Evolutionary conservation across 1,284 basidiomycete genomes (phyloP).

Genomic region (Coniferiporia weirii): DNA sequence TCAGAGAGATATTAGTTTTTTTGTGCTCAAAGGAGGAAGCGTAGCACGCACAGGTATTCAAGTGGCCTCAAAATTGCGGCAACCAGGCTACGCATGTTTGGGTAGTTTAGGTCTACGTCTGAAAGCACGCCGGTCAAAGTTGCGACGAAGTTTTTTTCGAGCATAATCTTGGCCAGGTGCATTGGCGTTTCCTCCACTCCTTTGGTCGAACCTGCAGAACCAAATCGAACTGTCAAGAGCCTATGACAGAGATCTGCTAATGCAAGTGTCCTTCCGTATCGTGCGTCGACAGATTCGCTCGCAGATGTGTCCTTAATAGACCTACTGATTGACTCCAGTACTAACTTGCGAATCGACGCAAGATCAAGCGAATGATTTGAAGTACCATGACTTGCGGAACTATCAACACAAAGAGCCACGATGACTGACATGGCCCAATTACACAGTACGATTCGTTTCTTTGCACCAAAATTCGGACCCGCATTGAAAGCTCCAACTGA

Average conservation of each 20-base stretch:
- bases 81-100: conserved; percentile 82
- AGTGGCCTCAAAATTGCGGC: conserved; percentile 85
- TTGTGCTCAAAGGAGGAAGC: background rate
- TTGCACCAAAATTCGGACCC: conserved; percentile 47
- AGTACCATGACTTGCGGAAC: conserved; percentile 54
- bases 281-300: conserved; percentile 64
- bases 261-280: conserved; percentile 87
- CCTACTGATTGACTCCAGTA: conserved; percentile 84
- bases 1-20: conserved; percentile 12
- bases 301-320: conserved; percentile 79
- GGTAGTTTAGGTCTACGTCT: conserved; percentile 95
- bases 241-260: conserved; percentile 87
- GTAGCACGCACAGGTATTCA: conserved; percentile 72
- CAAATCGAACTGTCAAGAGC: conserved; percentile 77
- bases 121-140: conserved; percentile 85
- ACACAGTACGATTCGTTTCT: conserved; percentile 60
- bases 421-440: conserved; percentile 91
- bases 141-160: conserved; percentile 95
- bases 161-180: conserved; percentile 95
- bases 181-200: conserved; percentile 78
- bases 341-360: conserved; percentile 81
- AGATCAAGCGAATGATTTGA: conserved; percentile 80
- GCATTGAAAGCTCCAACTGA: conserved; percentile 70
- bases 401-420: conserved; percentile 89
- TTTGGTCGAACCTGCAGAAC: conserved; percentile 48